Conservation (phyloP, 2,329 filamentous ascomycete species). For the Lasiodiplodia sp. region DNA sequence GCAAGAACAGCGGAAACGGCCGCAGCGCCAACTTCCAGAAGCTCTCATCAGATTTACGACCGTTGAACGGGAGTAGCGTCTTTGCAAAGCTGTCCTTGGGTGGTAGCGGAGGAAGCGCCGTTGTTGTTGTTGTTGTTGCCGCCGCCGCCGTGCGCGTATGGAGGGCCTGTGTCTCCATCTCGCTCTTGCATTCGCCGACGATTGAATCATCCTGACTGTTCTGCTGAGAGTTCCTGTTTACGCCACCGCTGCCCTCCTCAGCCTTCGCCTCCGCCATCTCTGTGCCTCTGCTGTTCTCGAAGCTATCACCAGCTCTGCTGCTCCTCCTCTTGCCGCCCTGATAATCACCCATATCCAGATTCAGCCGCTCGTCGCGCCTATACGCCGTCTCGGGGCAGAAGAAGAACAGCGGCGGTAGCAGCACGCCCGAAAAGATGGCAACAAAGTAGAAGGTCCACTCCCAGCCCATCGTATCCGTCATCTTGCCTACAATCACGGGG, state of each 20-base stretch:
- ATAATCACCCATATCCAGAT: conserved; percentile 68
- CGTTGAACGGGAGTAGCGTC: conserved; percentile 76
- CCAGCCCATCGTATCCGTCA: conserved; percentile 79
- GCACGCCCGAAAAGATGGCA: conserved; percentile 78
- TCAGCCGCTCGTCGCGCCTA: conserved; percentile 69
- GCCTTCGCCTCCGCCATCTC: conserved; percentile 14
- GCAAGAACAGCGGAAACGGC: conserved; percentile 81
- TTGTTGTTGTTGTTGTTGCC: neutral
- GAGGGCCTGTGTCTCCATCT: neutral
- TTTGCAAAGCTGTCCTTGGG: conserved; percentile 65
- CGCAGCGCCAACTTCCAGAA: conserved; percentile 72
- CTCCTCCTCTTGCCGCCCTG: neutral
- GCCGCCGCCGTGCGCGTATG: neutral
- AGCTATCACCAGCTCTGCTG: neutral
- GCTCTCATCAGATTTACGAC: conserved; percentile 78
- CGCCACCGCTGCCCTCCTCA: neutral
- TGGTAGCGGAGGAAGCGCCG: neutral
- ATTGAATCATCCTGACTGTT: conserved; percentile 14
- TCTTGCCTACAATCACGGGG: conserved; percentile 88
- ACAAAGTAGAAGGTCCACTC: conserved; percentile 89
- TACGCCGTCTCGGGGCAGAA: conserved; percentile 88
- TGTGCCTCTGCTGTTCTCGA: conserved; percentile 3
- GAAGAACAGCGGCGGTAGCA: conserved; percentile 75
- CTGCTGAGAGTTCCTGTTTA: conserved; percentile 8
- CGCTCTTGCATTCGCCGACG: neutral